Evolutionary conservation across 306 rosid species (phyloP).

Genomic region (Calophaca sinica): DNA sequence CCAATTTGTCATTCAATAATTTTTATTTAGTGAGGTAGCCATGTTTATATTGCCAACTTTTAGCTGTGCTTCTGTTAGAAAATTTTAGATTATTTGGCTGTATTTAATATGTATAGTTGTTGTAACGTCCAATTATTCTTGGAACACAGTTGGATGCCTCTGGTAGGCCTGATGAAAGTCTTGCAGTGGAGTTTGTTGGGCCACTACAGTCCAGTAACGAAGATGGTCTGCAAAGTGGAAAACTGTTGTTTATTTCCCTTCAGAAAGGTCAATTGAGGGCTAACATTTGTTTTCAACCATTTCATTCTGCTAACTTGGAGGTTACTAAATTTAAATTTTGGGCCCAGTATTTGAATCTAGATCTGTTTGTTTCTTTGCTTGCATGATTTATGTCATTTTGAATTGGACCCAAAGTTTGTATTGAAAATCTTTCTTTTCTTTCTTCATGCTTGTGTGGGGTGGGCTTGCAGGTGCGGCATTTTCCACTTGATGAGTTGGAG

Average conservation of each 20-base stretch:
- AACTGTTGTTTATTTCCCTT: slow-evolving; percentile 73
- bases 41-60: background rate
- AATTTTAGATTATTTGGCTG: slow-evolving; percentile 28
- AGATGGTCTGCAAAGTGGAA: slow-evolving; percentile 66
- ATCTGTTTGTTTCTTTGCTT: slow-evolving; percentile 37
- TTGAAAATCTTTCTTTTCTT: slow-evolving; percentile 30
- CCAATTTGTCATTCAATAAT: slow-evolving; percentile 5
- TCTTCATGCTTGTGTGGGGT: slow-evolving; percentile 34
- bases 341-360: slow-evolving; percentile 40
- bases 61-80: slow-evolving; percentile 17
- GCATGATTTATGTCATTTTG: slow-evolving; percentile 23
- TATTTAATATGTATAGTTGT: slow-evolving; percentile 21
- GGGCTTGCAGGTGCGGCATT: slow-evolving; percentile 73
- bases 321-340: slow-evolving; percentile 53
- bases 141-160: slow-evolving; percentile 81
- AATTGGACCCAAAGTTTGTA: background rate
- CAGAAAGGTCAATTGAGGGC: slow-evolving; percentile 93
- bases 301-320: slow-evolving; percentile 91
- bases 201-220: slow-evolving; percentile 71
- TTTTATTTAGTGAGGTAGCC: background rate
- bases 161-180: slow-evolving; percentile 97
- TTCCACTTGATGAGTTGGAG: slow-evolving; percentile 97
- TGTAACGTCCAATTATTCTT: slow-evolving; percentile 42
- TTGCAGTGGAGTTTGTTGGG: slow-evolving; percentile 78
- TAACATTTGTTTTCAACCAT: slow-evolving; percentile 75